A percentile compares a stretch with the other conserved stretches of the same genome.
Conservation (phyloP, 208 protist genomes). For the Crithidia bombi region DNA sequence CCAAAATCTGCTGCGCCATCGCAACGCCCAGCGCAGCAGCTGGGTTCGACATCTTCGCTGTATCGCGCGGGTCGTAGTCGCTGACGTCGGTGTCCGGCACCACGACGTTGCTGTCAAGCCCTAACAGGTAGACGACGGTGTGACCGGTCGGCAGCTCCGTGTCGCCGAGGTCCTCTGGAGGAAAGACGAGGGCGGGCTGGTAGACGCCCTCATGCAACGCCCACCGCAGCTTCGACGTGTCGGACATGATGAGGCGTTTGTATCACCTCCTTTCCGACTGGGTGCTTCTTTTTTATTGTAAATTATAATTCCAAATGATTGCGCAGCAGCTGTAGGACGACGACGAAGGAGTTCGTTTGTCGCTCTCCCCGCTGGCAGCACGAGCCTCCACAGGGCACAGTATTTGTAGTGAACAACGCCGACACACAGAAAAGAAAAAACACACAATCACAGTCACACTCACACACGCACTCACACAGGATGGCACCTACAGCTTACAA, state of each 20-base stretch:
- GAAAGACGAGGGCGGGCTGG: constrained; percentile 68
- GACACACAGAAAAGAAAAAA: too few relatives aligned
- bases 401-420: too few relatives aligned
- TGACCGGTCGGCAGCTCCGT: constrained; percentile 39
- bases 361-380: too few relatives aligned
- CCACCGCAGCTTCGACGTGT: constrained; percentile 67
- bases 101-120: constrained; percentile 62
- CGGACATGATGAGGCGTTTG: constrained; percentile 13
- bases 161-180: constrained; percentile 41
- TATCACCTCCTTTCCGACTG: neutral
- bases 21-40: constrained; percentile 59
- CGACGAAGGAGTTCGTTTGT: too few relatives aligned
- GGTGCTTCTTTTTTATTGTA: constrained; percentile 5
- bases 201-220: constrained; percentile 72
- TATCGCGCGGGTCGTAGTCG: constrained; percentile 64
- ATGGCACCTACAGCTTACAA: too few relatives aligned
- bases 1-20: constrained; percentile 59
- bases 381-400: too few relatives aligned
- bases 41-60: constrained; percentile 48
- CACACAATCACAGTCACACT: too few relatives aligned
- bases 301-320: too few relatives aligned
- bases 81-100: constrained; percentile 53
- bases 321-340: too few relatives aligned
- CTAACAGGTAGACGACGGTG: constrained; percentile 79
- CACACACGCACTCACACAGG: neutral